Evolutionary conservation across 306 rosid species (phyloP).

Genomic region (Acacia acuminata): DNA sequence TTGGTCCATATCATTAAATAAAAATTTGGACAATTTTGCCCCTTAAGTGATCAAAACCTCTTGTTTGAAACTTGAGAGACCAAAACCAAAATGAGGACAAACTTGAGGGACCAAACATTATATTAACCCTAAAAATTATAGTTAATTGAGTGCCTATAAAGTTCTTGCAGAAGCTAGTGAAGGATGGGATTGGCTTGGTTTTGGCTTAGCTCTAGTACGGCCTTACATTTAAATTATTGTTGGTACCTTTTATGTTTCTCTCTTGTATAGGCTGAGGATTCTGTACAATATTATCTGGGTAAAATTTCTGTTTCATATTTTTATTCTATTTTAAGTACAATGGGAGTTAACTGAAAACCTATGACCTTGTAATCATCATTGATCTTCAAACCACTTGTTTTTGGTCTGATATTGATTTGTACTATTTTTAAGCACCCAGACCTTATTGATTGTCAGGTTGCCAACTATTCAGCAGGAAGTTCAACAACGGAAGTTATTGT

Average conservation of each 20-base stretch:
- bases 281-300: neutral
- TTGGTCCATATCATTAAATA: no score
- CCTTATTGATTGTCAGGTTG: conserved; percentile 59
- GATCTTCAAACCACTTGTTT: neutral
- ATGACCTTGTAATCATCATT: neutral
- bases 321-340: conserved; percentile 5
- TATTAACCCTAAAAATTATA: no score
- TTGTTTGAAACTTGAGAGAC: no score
- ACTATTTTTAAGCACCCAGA: conserved; percentile 12
- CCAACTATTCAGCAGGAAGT: conserved; percentile 96
- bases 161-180: neutral
- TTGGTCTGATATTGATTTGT: conserved; percentile 13
- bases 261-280: neutral
- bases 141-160: neutral
- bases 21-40: no score
- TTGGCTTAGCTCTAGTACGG: conserved; percentile 16
- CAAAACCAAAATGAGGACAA: no score
- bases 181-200: conserved; percentile 1
- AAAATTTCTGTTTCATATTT: neutral
- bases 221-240: neutral
- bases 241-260: neutral
- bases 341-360: conserved; percentile 14
- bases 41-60: no score
- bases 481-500: conserved; percentile 87
- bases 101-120: no score